Evolutionary conservation across 1,284 basidiomycete genomes (phyloP).

Genomic region (Sporisorium graminicola): DNA sequence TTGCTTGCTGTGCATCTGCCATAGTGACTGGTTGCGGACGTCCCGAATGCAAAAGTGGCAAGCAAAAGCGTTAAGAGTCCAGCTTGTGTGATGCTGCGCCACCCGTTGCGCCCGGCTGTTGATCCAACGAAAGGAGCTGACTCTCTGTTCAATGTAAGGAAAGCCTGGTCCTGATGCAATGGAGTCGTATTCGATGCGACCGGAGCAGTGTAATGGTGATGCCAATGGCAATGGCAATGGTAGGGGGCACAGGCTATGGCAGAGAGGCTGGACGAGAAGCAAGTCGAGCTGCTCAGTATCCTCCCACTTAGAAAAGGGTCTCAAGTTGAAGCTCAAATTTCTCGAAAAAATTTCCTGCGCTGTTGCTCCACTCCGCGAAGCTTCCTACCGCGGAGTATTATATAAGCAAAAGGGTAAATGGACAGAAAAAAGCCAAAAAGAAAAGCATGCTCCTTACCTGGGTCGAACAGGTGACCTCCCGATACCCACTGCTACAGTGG

Average conservation of each 20-base stretch:
- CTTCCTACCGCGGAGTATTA: conserved; percentile 2
- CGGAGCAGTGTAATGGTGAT: neutral
- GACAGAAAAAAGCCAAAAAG: conserved; percentile 2
- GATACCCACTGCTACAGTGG: conserved; percentile 25
- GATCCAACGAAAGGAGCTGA: neutral
- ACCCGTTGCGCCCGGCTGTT: neutral
- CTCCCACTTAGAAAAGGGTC: conserved; percentile 10
- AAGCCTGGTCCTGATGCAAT: too few species aligned
- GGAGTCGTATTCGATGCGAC: neutral
- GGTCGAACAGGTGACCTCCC: conserved; percentile 44
- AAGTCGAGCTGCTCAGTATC: conserved; percentile 14
- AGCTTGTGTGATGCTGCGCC: neutral
- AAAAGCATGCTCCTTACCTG: conserved; percentile 50
- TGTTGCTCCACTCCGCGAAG: conserved; percentile 11
- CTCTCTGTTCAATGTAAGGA: neutral
- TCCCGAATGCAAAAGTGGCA: neutral
- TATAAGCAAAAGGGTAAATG: neutral
- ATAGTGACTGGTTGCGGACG: conserved; percentile 17
- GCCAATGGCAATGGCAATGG: neutral
- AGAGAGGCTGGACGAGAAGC: neutral
- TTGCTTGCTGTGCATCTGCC: conserved; percentile 62
- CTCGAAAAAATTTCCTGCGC: conserved; percentile 31
- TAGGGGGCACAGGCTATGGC: too few species aligned
- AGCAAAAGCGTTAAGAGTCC: neutral
- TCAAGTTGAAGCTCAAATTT: conserved; percentile 15